phyloP scores from a whole-genome alignment of 192 early-diverging fungal genomes.

The Coemansia sp. region DNA sequence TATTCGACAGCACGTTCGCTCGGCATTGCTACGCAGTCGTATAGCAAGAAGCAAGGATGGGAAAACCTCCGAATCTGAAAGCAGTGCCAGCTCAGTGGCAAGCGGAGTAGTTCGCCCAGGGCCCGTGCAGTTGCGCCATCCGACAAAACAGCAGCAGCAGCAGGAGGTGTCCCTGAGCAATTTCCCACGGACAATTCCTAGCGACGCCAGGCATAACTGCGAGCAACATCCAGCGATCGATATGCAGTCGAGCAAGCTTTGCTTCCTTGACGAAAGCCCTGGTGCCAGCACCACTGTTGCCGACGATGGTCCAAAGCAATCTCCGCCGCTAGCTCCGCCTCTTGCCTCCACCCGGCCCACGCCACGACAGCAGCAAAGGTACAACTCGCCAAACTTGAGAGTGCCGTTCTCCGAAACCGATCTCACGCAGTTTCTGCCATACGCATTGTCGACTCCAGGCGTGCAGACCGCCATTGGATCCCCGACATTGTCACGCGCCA shows the following conservation, averaged over 20 bases:
- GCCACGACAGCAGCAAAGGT: background rate
- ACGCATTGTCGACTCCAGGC: constrained; percentile 24
- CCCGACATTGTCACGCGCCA: constrained; percentile 7
- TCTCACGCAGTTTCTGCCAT: constrained; percentile 32
- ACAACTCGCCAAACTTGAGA: background rate
- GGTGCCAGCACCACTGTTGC: background rate
- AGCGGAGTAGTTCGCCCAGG: background rate
- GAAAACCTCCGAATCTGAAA: background rate
- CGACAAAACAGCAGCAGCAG: background rate
- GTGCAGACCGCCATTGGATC: constrained; percentile 17
- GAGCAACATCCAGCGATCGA: background rate
- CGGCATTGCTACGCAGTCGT: background rate
- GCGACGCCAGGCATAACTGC: background rate
- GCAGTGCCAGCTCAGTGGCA: background rate
- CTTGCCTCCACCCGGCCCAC: background rate
- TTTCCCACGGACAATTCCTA: background rate
- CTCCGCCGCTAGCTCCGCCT: background rate
- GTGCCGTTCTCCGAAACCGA: constrained; percentile 9
- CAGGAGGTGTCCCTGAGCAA: background rate
- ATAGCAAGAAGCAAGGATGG: background rate
- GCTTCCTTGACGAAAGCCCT: background rate
- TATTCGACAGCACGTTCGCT: constrained; percentile 25
- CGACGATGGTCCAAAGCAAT: background rate
- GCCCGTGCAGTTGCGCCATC: background rate
- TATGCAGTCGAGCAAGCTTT: background rate